These are phyloP conservation scores for Vachellia pachyceras DNA, from an alignment of 306 rosid species.

Conservation along the genomic window DNA sequence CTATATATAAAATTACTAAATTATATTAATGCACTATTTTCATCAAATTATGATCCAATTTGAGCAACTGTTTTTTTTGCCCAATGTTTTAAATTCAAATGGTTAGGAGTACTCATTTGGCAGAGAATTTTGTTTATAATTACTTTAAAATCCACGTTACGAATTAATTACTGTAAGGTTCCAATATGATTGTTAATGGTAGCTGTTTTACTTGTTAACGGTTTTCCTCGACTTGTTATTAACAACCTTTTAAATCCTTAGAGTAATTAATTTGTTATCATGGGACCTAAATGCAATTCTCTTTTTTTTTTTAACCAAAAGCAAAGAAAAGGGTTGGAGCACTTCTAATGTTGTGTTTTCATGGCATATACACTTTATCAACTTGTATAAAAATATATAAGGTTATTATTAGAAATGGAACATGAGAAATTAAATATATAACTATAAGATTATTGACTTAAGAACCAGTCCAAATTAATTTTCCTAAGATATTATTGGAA, in stretches of 20 bases:
- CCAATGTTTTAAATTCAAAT: not conserved
- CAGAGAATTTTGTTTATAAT: no score
- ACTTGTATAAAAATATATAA: not conserved
- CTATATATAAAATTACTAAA: not conserved
- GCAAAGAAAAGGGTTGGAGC: not conserved
- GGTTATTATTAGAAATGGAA: not conserved
- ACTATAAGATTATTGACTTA: not conserved
- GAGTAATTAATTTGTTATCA: no score
- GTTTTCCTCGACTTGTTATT: no score
- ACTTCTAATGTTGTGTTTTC: not conserved
- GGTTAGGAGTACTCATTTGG: not conserved
- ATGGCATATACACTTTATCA: not conserved
- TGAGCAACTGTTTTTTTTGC: no score
- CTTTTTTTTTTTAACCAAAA: no score
- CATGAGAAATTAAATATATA: not conserved
- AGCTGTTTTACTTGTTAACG: no score
- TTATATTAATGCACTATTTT: not conserved
- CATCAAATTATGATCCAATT: not conserved
- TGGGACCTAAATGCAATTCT: no score
- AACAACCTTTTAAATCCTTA: no score
- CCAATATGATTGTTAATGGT: no score
- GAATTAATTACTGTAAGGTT: no score
- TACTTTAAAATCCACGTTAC: no score
- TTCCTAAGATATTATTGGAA: not conserved
- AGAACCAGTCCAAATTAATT: not conserved